Base-by-base conservation (phyloP, 202 grass and related monocot genomes). In the Zoysia matrella region DNA sequence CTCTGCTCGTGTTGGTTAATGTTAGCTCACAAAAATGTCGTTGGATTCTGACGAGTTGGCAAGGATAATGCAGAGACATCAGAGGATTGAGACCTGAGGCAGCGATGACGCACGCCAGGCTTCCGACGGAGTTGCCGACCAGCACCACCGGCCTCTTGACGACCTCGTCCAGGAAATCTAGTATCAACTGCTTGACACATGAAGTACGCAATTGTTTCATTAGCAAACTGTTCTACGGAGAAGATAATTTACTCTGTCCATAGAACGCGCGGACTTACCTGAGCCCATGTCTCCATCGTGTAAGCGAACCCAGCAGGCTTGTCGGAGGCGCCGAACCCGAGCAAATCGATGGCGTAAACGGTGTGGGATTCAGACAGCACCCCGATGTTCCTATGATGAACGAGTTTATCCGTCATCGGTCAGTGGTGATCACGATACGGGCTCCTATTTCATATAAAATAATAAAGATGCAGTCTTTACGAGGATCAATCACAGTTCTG, bases 211-310 rank as follows among this genome's bases (percentile, higher is more conserved):
- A 56, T 8, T 68, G 63, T 68, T 55, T 55, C 12, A 9, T 75
- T 4, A 69, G 22, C 11, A 60, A 47, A 7, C 30, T 22, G 39
- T 57, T 57, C 7, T 56, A 56, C 7, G 5, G 30, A 52, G 43
- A 2, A 12, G 2, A n/a, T 1, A 43, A 6, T 11, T 77, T 36
- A 36, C 30, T 36, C 50, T 7, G 36, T 54, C 43, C 64, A 36
- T 30, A 1, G 3, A 42, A 9, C 13, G n/a, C 5, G 53, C 63
- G 56, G 60, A 65, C 52, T 76, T 14, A 89, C 95, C 90, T 91
- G 65, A 62, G 90, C 92, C 95, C 95, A 95, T 45, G 82, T 89
- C 57, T 98, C 92, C 95, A 98, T 98, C 75, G 90, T 98, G 90
- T 98, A 93, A 62, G 89, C 55, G 80, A 93, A 95, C 12, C 90